Percentiles rank a stretch among this genome's conserved stretches.
Evolutionary conservation across 2,329 filamentous ascomycete genomes (phyloP).

Genomic region (Alternaria sp.): DNA sequence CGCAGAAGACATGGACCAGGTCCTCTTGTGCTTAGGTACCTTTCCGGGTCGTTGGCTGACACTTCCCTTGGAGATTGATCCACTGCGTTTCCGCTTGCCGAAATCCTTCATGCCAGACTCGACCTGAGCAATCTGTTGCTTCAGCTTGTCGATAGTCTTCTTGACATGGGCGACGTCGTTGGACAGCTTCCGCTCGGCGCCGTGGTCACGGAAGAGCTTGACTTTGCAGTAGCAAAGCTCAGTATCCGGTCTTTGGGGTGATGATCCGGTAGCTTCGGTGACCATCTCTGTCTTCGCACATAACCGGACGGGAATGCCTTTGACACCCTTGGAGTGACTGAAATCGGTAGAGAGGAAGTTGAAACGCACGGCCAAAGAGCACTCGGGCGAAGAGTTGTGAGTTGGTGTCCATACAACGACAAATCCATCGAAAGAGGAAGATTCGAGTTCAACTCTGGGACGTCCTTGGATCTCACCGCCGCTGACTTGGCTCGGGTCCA

Average conservation of each 20-base stretch:
- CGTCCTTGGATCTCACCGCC: constrained; percentile 59
- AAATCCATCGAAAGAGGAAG: constrained; percentile 90
- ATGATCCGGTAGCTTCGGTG: constrained; percentile 59
- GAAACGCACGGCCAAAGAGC: constrained; percentile 89
- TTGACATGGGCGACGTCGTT: constrained; percentile 96
- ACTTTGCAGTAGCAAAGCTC: constrained; percentile 97
- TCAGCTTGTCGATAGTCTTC: constrained; percentile 95
- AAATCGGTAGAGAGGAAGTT: constrained; percentile 99
- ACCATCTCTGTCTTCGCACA: constrained; percentile 87
- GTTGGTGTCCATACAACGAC: constrained; percentile 84
- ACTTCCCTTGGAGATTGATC: constrained; percentile 57
- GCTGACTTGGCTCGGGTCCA: constrained; percentile 69
- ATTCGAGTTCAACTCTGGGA: constrained; percentile 59
- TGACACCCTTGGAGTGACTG: constrained; percentile 97
- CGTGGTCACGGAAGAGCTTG: constrained; percentile 95
- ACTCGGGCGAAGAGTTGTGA: constrained; percentile 74
- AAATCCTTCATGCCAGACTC: constrained; percentile 67
- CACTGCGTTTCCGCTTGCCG: constrained; percentile 68
- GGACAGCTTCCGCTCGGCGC: constrained; percentile 91
- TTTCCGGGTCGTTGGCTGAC: constrained; percentile 74
- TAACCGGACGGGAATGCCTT: constrained; percentile 91
- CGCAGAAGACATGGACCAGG: constrained; percentile 90
- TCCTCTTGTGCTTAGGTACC: constrained; percentile 87
- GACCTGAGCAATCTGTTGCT: constrained; percentile 86
- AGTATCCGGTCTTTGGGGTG: constrained; percentile 54